Evolutionary conservation across 768 basidiomycete species (phyloP), one percentile per base, ranked within the genome.

Genomic region (Trametes gibbosa): DNA sequence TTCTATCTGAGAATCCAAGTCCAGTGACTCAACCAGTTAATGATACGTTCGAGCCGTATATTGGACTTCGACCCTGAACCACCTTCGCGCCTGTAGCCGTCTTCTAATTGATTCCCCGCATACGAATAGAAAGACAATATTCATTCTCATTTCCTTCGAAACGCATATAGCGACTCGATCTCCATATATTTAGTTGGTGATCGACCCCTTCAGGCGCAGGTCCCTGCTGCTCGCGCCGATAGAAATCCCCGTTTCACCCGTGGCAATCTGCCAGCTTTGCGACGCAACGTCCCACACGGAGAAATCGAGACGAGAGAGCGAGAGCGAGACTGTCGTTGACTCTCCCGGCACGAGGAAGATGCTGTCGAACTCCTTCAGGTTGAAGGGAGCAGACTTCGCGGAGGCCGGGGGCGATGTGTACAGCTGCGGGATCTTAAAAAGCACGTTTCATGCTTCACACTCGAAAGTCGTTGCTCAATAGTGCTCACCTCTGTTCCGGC

Each of bases 341-440:
- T 79, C 73, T 10, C 79, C 80, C 0, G 79, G 76, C 0, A 64
- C 65, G 50, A 82, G 68, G 63, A 72, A 79, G 34, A 70, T 62
- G 53, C 69, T 65, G 58, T 65, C 62, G 65, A 76, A 76, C 12
- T 73, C 74, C 43, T 71, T 71, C 34, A 76, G 68, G 29, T 74
- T 56, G 45, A 65, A 64, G 16, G 75, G 75, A 32, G 75, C 74
- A 57, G 72, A 65, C 39, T 57, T 65, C 14, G 67, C 69, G 13
- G 65, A 63, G 3, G 64, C 54, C 0, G 86, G 55, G 0, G 87
- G 86, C 73, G 84, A 81, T 66, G 90, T 35, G 72, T 91, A 92
- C 5, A 91, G 71, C 73, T 91, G 90, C 2, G 88, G 84, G 24
- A 84, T 81, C 83, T 89, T 32, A 4, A 10, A 10, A 32, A 10